Base-by-base conservation (phyloP, 305 asterid species). In the Andrographis paniculata region DNA sequence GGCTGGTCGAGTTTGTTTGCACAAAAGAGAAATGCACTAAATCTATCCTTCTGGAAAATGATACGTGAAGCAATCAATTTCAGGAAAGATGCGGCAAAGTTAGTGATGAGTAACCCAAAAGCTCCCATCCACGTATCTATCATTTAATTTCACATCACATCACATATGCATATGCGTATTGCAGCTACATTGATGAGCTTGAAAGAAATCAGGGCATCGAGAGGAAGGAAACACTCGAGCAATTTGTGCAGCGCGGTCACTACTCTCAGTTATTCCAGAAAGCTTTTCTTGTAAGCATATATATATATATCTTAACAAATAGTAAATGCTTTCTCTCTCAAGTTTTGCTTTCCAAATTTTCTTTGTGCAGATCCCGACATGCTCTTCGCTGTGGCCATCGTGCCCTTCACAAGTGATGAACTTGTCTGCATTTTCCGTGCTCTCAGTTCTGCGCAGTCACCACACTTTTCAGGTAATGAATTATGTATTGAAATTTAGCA, bases 341-440 rank as follows among this genome's bases (percentile, higher is more conserved):
- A 27, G 10, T 10, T 27, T 5, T 27, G 10, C 12, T 33, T 5
- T 33, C 11, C 38, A 9, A 13, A 33, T 2, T 9, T 10, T 37
- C 14, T 41, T 14, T 9, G 14, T 20, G 23, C 57, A 91, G 96
- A 54, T 82, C 59, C 96, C 95, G 4, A 65, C 82, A n/a, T 91
- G 98, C 58, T 94, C 71, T 71, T 83, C 96, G 17, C 82, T 86
- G 45, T 86, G 98, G 96, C 78, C 96, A 3, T 24, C 6, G 2
- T 82, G 98, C 65, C 3, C 38, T 10, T 9, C 38, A 33, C 87
- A 79, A 48, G 92, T 91, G 17, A 52, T 78, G 78, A 59, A 64
- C 54, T 86, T 86, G 67, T 76, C 98, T 28, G 92, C 95, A 0
- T 91, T 74, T 57, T 80, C 96, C 17, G 64, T 76, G 43, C 95